A percentile compares a stretch with the other conserved stretches of the same genome.
phyloP scores from a whole-genome alignment of 441 rosid genomes.

The Euphorbia celastroides region DNA sequence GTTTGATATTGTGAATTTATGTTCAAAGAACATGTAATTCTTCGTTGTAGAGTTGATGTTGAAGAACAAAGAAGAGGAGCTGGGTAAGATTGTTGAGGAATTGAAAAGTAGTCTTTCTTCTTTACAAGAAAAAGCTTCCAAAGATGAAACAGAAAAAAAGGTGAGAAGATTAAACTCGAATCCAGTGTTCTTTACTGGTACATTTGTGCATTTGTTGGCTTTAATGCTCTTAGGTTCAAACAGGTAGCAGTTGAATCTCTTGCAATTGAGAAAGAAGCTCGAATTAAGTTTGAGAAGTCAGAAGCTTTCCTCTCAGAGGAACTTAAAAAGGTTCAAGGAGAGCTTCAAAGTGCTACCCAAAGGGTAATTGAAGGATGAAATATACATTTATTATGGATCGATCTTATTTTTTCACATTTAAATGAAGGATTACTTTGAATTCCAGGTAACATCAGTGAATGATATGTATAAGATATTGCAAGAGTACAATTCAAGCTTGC shows the following conservation, averaged over 20 bases:
- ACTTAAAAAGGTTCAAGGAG: slow-evolving; percentile 62
- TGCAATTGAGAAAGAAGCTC: slow-evolving; percentile 52
- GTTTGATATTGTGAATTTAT: background rate
- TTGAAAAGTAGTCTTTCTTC: slow-evolving; percentile 47
- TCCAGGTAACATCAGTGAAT: slow-evolving; percentile 57
- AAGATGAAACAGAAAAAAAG: slow-evolving; percentile 64
- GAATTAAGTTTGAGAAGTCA: slow-evolving; percentile 60
- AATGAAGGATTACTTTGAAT: slow-evolving; percentile 15
- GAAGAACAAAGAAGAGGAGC: slow-evolving; percentile 56
- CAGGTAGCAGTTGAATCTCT: slow-evolving; percentile 66
- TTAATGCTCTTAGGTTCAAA: slow-evolving; percentile 13
- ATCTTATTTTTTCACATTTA: slow-evolving; percentile 6
- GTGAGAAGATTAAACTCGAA: slow-evolving; percentile 10
- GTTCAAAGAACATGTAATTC: slow-evolving; percentile 15
- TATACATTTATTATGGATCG: background rate
- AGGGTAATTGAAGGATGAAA: slow-evolving; percentile 41
- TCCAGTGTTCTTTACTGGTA: slow-evolving; percentile 9
- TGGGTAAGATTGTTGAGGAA: slow-evolving; percentile 45
- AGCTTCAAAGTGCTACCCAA: slow-evolving; percentile 62
- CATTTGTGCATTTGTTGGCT: background rate
- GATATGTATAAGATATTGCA: slow-evolving; percentile 81
- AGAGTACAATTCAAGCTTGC: slow-evolving; percentile 85
- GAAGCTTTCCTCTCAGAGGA: slow-evolving; percentile 62
- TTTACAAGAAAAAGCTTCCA: slow-evolving; percentile 55
- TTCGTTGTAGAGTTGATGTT: slow-evolving; percentile 49